Base-by-base conservation (phyloP, 2,329 filamentous ascomycete species). In the Ophiocordyceps sinensis region DNA sequence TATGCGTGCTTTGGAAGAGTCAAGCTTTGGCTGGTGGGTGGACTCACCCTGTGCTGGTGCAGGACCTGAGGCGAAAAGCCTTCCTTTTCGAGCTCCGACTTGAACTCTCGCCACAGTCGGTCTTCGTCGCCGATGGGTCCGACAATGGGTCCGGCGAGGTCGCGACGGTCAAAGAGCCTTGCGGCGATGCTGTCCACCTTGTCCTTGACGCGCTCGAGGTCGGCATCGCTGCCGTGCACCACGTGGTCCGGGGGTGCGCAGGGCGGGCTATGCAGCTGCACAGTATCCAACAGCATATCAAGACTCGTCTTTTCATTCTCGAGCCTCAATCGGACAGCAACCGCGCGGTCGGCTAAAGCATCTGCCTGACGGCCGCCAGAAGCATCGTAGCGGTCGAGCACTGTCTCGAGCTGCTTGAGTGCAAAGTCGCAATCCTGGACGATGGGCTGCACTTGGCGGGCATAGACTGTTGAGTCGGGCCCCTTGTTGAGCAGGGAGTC, bases 161-260 rank as follows among this genome's bases (percentile, higher is more conserved):
- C 57, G 36, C 60, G 58, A 40, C 64, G 62, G 11, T 61, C 60
- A 39, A 69, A 70, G 21, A 79, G 61, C 11, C 66, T 64, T 11
- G 62, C 55, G 3, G 76, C 75, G 46, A 79, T 70, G 28, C 57
- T 57, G 48, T 80, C 75, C 28, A 79, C 70, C 50, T 77, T 75
- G 52, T 75, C 69, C 53, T 76, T 71, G 51, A 79, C 76, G 8
- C 54, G 53, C 43, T 78, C 70, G 29, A 77, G 57, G 21, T 65
- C 59, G 15, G 60, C 54, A 36, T 55, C 61, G 37, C 61, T 59
- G n/a, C 58, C 55, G 31, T 63, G 52, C 11, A 54, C 55, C 38
- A 61, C 47, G 29, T 45, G 50, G 50, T 43, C 58, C 46, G 49
- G 62, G 10, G 40, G 26, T 52, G 46, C 44, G 34, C 64, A 68